Conservation (phyloP, 495 filamentous ascomycete genomes). For the Chaetomidium leptoderma region DNA sequence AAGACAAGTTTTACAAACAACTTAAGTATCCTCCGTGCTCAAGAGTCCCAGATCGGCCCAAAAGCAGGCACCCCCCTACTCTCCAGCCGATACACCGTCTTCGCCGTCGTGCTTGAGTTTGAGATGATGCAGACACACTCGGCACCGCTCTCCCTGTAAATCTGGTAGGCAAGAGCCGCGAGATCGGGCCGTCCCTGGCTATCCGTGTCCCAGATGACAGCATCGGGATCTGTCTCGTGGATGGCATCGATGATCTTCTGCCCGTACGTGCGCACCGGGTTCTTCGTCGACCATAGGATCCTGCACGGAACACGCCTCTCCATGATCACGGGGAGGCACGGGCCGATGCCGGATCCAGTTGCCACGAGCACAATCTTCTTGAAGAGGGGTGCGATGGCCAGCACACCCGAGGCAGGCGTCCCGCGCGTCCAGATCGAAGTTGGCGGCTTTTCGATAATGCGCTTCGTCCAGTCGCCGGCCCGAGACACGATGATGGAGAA, state of each 20-base stretch:
- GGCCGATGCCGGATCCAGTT: conserved; percentile 70
- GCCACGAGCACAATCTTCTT: conserved; percentile 59
- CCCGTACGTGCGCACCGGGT: conserved; percentile 39
- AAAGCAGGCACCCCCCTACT: conserved; percentile 59
- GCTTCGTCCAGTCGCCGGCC: conserved; percentile 67
- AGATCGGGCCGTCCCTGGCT: conserved; percentile 38
- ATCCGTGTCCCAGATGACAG: conserved; percentile 40
- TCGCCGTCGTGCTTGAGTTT: conserved; percentile 59
- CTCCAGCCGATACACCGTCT: conserved; percentile 63
- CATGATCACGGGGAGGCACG: conserved; percentile 41
- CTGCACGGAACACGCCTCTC: conserved; percentile 27
- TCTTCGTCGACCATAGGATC: conserved; percentile 41
- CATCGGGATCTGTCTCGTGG: conserved; percentile 29
- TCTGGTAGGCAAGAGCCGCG: conserved; percentile 48
- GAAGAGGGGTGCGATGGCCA: conserved; percentile 62
- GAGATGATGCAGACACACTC: conserved; percentile 66
- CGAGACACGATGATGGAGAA: conserved; percentile 63
- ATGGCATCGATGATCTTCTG: conserved; percentile 36
- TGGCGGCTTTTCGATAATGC: conserved; percentile 52
- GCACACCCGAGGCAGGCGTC: conserved; percentile 53
- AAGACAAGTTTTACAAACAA: too few species aligned
- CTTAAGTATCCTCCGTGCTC: too few species aligned
- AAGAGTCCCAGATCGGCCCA: conserved; percentile 73
- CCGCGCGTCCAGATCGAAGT: conserved; percentile 49
- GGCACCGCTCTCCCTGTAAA: conserved; percentile 52